These are phyloP conservation scores for Abortiporus biennis DNA, from an alignment of 1,284 basidiomycete species.

Conservation along the genomic window DNA sequence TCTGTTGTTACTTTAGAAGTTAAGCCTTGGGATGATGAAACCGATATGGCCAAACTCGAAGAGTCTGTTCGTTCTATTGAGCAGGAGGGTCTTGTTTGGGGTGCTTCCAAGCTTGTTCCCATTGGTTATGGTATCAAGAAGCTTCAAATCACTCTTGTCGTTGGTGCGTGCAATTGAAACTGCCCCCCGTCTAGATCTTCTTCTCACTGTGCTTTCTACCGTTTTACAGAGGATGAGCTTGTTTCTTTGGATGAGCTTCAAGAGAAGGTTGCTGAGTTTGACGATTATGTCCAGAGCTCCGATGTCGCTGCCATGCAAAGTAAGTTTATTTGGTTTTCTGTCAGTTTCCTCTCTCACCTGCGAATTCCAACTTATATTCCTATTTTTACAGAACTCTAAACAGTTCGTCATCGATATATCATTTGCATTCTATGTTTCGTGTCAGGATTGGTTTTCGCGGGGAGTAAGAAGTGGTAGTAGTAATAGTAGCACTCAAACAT, in stretches of 20 bases:
- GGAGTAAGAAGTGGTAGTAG: not conserved
- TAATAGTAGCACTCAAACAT: not conserved
- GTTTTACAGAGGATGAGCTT: conserved; percentile 81
- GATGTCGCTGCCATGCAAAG: conserved; percentile 92
- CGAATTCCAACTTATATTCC: too few species aligned
- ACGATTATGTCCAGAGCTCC: conserved; percentile 94
- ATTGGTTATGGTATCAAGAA: conserved; percentile 93
- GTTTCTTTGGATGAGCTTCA: conserved; percentile 94
- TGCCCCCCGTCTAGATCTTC: too few species aligned
- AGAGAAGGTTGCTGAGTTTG: conserved; percentile 82
- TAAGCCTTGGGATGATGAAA: conserved; percentile 99
- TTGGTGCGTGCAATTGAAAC: conserved; percentile 71
- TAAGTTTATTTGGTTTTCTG: conserved; percentile 31
- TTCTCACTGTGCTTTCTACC: too few species aligned
- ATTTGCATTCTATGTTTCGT: not conserved
- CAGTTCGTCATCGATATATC: not conserved
- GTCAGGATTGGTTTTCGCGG: not conserved
- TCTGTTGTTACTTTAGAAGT: conserved; percentile 95
- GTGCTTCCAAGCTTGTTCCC: conserved; percentile 85
- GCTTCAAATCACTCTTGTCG: conserved; percentile 92
- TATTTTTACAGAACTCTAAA: not conserved
- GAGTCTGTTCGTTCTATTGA: conserved; percentile 80
- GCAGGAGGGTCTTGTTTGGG: conserved; percentile 94
- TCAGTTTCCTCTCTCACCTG: not conserved
- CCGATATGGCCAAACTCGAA: conserved; percentile 91